A percentile compares a stretch with the other conserved stretches of the same genome.
phyloP scores from a whole-genome alignment of 352 stramenopile genomes.

The Phytopythium aichiense region DNA sequence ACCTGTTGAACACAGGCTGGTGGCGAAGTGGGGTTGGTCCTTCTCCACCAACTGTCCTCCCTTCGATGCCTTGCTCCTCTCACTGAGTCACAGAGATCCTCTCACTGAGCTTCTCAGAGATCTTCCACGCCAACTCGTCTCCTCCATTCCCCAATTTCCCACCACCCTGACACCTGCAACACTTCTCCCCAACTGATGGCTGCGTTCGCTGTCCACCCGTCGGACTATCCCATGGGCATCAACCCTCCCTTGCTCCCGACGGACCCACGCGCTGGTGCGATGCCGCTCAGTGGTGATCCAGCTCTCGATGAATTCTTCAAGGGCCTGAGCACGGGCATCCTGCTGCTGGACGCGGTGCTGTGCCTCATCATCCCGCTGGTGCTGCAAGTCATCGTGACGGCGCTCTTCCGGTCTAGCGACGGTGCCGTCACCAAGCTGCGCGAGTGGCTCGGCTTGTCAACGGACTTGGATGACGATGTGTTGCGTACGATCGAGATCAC shows the following conservation, averaged over 20 bases:
- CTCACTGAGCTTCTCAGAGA: too few relatives aligned
- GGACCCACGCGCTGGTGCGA: not conserved
- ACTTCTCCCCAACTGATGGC: not conserved
- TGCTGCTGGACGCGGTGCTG: conserved; percentile 39
- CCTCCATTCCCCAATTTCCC: not conserved
- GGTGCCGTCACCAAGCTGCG: conserved; percentile 36
- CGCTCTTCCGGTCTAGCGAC: not conserved
- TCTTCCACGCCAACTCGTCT: too few relatives aligned
- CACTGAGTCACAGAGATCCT: too few relatives aligned
- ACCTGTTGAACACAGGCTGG: too few relatives aligned
- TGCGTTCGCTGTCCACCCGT: conserved; percentile 9
- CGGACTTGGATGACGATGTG: conserved; percentile 35
- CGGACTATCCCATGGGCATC: conserved; percentile 7
- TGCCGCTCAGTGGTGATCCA: not conserved
- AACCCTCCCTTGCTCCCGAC: not conserved
- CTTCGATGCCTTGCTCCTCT: too few relatives aligned
- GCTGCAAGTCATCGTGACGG: not conserved
- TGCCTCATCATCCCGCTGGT: conserved; percentile 33
- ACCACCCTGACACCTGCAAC: not conserved
- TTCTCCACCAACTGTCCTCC: too few relatives aligned
- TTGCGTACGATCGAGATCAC: conserved; percentile 32
- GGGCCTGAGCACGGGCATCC: conserved; percentile 29
- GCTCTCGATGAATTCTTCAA: conserved; percentile 19
- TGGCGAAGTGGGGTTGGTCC: too few relatives aligned
- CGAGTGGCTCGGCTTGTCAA: conserved; percentile 28